These are phyloP conservation scores for Hanseniaspora meyeri DNA, from an alignment of 805 yeast genomes.

Conservation along the genomic window DNA sequence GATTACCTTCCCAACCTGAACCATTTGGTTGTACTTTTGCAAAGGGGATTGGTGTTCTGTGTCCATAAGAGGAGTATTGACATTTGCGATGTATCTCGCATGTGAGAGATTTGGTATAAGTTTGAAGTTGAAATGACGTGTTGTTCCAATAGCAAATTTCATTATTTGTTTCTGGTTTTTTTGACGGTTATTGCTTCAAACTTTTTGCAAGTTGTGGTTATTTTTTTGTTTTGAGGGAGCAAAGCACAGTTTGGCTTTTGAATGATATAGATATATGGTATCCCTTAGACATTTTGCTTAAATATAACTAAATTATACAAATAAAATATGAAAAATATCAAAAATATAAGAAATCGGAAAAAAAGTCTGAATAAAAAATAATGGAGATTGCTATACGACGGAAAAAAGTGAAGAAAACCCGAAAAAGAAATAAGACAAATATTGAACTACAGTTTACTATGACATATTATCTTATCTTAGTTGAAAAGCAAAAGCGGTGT, in stretches of 20 bases:
- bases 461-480: no score
- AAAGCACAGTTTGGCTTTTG: background rate
- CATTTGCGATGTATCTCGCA: background rate
- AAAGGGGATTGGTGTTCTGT: conserved; percentile 32
- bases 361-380: background rate
- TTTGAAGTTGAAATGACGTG: background rate
- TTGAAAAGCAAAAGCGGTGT: no score
- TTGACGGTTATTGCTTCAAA: no score
- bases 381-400: background rate
- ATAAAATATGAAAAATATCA: background rate
- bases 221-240: no score
- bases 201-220: no score
- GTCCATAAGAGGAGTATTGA: background rate
- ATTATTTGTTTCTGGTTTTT: background rate
- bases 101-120: background rate
- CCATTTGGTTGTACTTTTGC: conserved; percentile 39
- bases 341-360: background rate
- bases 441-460: no score
- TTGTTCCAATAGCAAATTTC: background rate
- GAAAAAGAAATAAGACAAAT: background rate
- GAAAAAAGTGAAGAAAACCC: background rate
- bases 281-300: background rate
- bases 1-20: conserved; percentile 38
- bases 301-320: background rate
- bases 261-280: background rate